Evolutionary conservation across 2,329 filamentous ascomycete genomes (phyloP), one percentile per base, ranked within the genome.

Genomic region (Pseudocercospora crystallina): DNA sequence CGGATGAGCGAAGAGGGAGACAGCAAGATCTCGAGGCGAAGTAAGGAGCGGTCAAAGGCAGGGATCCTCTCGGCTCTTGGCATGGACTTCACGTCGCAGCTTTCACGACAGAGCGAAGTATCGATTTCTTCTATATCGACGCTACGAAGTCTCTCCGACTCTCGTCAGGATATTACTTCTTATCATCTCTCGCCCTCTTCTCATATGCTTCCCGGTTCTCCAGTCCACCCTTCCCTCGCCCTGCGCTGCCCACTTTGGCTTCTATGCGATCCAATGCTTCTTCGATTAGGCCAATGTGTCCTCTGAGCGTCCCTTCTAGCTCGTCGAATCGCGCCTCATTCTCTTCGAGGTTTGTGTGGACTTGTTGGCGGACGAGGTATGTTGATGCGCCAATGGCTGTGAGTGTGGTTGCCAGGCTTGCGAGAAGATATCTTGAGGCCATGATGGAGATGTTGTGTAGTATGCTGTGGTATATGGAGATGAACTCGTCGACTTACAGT

Each of bases 241-340:
- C 66, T 61, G 34, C 63, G 61, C 41, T 67, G 65, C 54, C 51
- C 3, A 54, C 45, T 44, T 70, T 72, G 17, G 70, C 69, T 54
- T 78, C 74, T n/a, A 77, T 57, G 5, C 73, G 60, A 52, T 76
- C 72, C 15, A 76, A 54, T 5, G 70, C 64, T 32, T 76, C 74
- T 54, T 78, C 73, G 36, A 77, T 77, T 13, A 76, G 43, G 1
- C 73, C 74, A 51, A 76, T 76, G 49, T 77, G 74, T 2, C 73
- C 74, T 49, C 74, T 58, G 32, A 77, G 51, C 11, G 74, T 77
- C 5, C 75, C 73, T 57, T 77, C 74, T 2, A 77, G 66, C 48
- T 76, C 73, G 44, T 77, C 73, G 57, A 76, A 68, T 8, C 73
- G 70, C 2, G 75, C 74, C 63, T 77, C 75, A 57, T 75, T 70